Evolutionary conservation across 2,329 filamentous ascomycete genomes (phyloP).

Genomic region (Diaporthe capsici): DNA sequence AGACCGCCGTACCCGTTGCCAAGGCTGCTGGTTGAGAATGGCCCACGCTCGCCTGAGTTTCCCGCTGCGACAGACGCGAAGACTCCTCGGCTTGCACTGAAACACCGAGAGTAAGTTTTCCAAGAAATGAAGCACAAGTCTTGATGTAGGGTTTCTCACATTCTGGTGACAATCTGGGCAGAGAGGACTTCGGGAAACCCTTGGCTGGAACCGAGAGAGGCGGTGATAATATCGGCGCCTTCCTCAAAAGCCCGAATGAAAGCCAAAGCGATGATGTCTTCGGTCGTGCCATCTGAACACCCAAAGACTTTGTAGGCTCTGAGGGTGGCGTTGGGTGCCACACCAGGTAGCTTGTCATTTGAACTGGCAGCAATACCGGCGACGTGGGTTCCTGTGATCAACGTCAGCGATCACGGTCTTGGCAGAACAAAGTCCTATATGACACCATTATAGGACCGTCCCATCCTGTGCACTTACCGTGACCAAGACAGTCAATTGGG

Average conservation of each 20-base stretch:
- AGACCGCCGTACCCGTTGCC: constrained; percentile 15
- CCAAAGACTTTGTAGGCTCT: constrained; percentile 14
- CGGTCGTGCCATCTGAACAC: constrained; percentile 7
- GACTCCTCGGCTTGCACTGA: background rate
- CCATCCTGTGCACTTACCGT: constrained; percentile 49
- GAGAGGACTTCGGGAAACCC: constrained; percentile 14
- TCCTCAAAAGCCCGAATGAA: constrained; percentile 11
- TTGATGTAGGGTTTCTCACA: background rate
- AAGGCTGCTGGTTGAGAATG: constrained; percentile 16
- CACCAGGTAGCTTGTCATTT: background rate
- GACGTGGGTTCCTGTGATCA: background rate
- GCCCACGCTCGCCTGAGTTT: background rate
- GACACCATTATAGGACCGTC: constrained; percentile 36
- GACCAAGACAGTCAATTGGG: constrained; percentile 50
- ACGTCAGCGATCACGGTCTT: background rate
- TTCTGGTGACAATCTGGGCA: background rate
- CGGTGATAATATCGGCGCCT: constrained; percentile 10
- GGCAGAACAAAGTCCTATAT: too few relatives aligned
- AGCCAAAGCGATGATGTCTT: constrained; percentile 2
- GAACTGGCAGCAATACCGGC: constrained; percentile 8
- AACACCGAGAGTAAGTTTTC: background rate
- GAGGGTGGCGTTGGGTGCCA: background rate
- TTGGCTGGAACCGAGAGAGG: constrained; percentile 4
- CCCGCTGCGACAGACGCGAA: constrained; percentile 3
- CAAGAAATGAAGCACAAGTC: too few relatives aligned